Base-by-base conservation (phyloP, 1,284 basidiomycete species). In the Ceratorhiza oryzae-sativae region DNA sequence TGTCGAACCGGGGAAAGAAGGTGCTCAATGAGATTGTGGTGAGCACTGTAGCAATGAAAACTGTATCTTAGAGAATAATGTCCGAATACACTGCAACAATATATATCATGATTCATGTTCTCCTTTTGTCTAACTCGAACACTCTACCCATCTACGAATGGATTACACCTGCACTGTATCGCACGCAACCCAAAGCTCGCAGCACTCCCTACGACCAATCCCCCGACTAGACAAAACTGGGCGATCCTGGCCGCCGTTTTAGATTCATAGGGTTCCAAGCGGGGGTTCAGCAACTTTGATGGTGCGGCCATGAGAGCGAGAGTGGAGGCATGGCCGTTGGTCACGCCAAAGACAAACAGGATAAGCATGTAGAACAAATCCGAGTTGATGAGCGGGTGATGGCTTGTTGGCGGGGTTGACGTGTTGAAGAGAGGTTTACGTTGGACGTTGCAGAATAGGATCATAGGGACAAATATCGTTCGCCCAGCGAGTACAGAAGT, bases 221-320 rank as follows among this genome's bases (percentile, higher is more conserved):
- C 94, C 2, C 87, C 88, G 0, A 93, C 89, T 18, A 94, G 79
- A 74, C 86, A 92, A 80, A 94, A 95, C 73, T 86, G 89, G 0
- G 88, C 88, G 9, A 96, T 84, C 0, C 90, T 91, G 3, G 92
- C 93, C 2, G 93, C 93, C 23, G 92, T 84, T 76, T 95, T 93
- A 36, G 94, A 89, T 77, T 95, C 91, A 68, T 91, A 87, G 77
- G 80, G 84, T 42, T 71, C 51, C 56, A 93, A 79, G 62, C 84
- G 82, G 13, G 87, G 86, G 77, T 93, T 93, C 77, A 91, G 90
- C 75, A 89, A 85, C 2, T 90, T 78, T 3, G 90, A 92, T 3
- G 90, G 84, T 8, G 88, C 90, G 34, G 88, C 83, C 82, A 93
- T 90, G 84, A 92, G 86, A 76, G 86, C 87, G 73, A 89, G 76